Evolutionary conservation across 345 rosid species (phyloP).

Genomic region (Gossypium bickii): DNA sequence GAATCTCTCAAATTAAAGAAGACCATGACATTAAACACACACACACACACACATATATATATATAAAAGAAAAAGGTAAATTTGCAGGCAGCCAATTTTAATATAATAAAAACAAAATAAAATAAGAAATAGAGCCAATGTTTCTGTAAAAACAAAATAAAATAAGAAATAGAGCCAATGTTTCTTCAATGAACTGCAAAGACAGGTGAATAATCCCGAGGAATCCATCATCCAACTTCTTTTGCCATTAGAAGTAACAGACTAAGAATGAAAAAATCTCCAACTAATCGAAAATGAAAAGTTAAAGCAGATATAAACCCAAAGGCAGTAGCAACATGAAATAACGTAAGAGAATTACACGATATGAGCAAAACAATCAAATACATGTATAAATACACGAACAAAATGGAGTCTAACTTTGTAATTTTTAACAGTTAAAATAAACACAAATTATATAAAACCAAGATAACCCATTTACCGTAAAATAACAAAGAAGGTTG

Average conservation of each 20-base stretch:
- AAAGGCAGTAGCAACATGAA: slow-evolving; percentile 12
- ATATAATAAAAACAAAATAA: slow-evolving; percentile 31
- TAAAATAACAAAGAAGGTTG: neutral
- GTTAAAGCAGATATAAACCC: neutral
- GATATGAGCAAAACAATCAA: neutral
- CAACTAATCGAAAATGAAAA: slow-evolving; percentile 7
- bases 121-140: slow-evolving; percentile 16
- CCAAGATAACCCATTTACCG: neutral
- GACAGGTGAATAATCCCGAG: slow-evolving; percentile 25
- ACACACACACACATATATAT: too few relatives aligned
- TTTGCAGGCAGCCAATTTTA: slow-evolving; percentile 27
- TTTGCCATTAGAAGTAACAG: slow-evolving; percentile 13
- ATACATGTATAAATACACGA: neutral
- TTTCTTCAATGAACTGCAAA: slow-evolving; percentile 34
- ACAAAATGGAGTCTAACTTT: too few relatives aligned
- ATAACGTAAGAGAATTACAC: too few relatives aligned
- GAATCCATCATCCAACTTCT: slow-evolving; percentile 11
- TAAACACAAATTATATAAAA: neutral
- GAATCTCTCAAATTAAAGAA: slow-evolving; percentile 26
- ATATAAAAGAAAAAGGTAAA: neutral
- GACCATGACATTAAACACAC: neutral
- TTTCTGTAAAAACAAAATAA: slow-evolving; percentile 39
- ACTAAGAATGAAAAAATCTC: slow-evolving; percentile 19
- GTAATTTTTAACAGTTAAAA: too few relatives aligned
- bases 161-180: slow-evolving; percentile 16